Evolutionary conservation across 139 green algal species (phyloP), one percentile per base, ranked within the genome.

Genomic region (Coccomyxa sp.): DNA sequence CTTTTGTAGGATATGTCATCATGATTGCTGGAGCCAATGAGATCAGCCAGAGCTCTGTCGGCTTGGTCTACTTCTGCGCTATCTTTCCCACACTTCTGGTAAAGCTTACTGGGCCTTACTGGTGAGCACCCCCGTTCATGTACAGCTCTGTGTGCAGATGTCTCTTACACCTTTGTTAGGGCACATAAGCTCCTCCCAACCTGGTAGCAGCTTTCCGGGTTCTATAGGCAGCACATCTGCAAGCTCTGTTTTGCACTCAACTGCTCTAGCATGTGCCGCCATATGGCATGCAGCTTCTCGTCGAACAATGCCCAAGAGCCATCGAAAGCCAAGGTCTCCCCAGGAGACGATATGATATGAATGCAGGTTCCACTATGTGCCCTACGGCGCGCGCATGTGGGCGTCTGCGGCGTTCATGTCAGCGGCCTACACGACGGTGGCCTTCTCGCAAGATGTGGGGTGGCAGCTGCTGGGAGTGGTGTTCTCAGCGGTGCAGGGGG

Each of bases 11-110:
- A 6, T 93, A 93, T 34, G 86, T 93, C 3, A 89, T 93, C 58
- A 91, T 91, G 89, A 81, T 93, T 24, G 89, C 89, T 54, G 77
- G 86, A 14, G 90, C 88, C 12, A 90, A 86, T 70, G 79, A 87
- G 24, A 91, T 94, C 36, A 83, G 77, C 8, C 55, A 77, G 0
- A 79, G 79, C 31, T 83, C 85, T n/a, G 90, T 92, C 0, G 90
- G 89, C 12, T 55, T 91, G 24, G 87, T 92, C 18, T 94, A 92
- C 79, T 77, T 93, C 1, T 81, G 39, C 24, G 90, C 90, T 5
- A 86, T 93, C 24, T 70, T 79, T 0, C 90, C 90, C 0, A 70
- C 83, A 8, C 58, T 93, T 2, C 12, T 90, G 0, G 80, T 89
- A 74, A 94, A 94, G 68, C 44, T 84, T 37, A 86, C 84, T 14